Conservation (phyloP, 371 early-diverging fungal genomes). For the Apophysomyces elegans region DNA sequence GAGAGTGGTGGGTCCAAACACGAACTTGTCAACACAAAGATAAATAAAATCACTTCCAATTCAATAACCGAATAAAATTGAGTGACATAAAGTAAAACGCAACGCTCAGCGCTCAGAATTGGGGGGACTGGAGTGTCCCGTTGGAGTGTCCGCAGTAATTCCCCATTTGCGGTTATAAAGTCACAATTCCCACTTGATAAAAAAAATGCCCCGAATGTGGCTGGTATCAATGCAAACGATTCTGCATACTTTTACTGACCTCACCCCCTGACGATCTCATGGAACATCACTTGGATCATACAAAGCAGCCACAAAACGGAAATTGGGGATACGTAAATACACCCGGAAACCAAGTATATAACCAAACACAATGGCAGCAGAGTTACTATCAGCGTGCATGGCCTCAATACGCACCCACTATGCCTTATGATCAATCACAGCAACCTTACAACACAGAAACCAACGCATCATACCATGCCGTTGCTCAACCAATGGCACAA, state of each 20-base stretch:
- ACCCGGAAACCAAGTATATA: not conserved
- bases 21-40: conserved; percentile 1
- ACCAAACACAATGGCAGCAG: not conserved
- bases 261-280: not conserved
- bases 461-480: not conserved
- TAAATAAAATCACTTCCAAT: not conserved
- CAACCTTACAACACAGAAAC: not conserved
- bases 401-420: not conserved
- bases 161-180: not conserved
- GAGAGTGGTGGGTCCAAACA: not conserved
- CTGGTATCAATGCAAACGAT: too few species aligned
- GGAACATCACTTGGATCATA: not conserved
- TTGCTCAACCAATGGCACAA: not conserved
- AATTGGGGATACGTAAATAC: not conserved
- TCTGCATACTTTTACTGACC: not conserved
- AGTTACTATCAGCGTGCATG: not conserved
- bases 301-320: not conserved
- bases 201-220: too few species aligned
- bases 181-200: too few species aligned
- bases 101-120: too few species aligned
- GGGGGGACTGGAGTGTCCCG: too few species aligned
- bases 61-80: not conserved
- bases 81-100: not conserved
- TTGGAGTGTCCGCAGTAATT: not conserved
- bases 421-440: not conserved